A percentile compares a stretch with the other conserved stretches of the same genome.
These are phyloP conservation scores for Trichoderma citrinoviride DNA, from an alignment of 2,329 filamentous ascomycete species.

Conservation along the genomic window DNA sequence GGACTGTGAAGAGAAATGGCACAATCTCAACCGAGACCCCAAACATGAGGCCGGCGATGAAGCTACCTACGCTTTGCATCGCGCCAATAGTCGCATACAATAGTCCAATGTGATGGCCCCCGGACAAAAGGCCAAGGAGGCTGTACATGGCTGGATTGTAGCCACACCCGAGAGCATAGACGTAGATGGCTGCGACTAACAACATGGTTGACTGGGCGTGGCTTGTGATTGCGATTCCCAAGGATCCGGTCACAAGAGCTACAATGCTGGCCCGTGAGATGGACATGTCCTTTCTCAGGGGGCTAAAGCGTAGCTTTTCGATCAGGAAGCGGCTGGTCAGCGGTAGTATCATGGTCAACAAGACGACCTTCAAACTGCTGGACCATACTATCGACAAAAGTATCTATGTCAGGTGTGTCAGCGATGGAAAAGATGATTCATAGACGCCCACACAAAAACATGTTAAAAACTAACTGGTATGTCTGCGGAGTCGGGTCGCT, in stretches of 20 bases:
- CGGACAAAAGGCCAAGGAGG: slow-evolving; percentile 5
- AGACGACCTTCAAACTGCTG: background rate
- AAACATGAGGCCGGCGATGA: background rate
- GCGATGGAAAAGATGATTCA: background rate
- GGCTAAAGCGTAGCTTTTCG: slow-evolving; percentile 3
- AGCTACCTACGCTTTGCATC: slow-evolving; percentile 11
- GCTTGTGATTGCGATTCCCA: slow-evolving; percentile 7
- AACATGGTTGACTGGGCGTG: background rate
- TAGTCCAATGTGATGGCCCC: slow-evolving; percentile 1
- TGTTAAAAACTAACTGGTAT: background rate
- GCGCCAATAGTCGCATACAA: slow-evolving; percentile 3
- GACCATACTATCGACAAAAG: background rate
- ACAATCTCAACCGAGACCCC: background rate
- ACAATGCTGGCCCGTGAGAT: slow-evolving; percentile 12
- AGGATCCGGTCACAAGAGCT: slow-evolving; percentile 8
- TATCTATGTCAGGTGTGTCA: slow-evolving; percentile 9
- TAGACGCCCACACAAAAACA: background rate
- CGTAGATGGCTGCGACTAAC: background rate
- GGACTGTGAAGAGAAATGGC: background rate
- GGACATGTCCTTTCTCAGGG: background rate
- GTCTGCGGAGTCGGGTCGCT: background rate
- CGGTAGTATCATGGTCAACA: slow-evolving; percentile 9
- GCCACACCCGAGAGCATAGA: slow-evolving; percentile 12
- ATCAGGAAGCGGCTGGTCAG: slow-evolving; percentile 1
- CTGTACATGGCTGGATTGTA: slow-evolving; percentile 11